Evolutionary conservation across 2,329 filamentous ascomycete species (phyloP).

Genomic region (Fusarium domesticum): DNA sequence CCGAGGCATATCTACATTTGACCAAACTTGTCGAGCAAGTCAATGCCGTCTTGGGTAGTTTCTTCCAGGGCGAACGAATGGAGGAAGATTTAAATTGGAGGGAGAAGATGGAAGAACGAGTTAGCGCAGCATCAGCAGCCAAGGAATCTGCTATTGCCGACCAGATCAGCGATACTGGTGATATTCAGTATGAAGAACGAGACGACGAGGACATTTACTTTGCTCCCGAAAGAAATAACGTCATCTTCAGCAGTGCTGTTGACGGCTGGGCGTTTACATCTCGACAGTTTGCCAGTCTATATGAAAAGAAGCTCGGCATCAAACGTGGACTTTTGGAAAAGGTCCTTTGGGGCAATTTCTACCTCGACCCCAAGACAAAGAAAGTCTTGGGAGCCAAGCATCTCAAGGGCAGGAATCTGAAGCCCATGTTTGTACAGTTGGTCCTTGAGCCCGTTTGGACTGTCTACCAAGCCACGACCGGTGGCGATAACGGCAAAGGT

Average conservation of each 20-base stretch:
- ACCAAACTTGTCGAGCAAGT: constrained; percentile 91
- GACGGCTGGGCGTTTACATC: constrained; percentile 99
- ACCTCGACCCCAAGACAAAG: constrained; percentile 95
- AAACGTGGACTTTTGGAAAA: constrained; percentile 86
- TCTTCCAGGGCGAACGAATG: constrained; percentile 98
- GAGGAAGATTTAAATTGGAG: constrained; percentile 97
- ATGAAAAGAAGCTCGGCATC: constrained; percentile 96
- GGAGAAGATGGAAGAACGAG: constrained; percentile 83
- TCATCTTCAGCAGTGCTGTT: constrained; percentile 96
- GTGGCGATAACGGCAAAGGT: constrained; percentile 77
- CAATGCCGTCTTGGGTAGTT: constrained; percentile 94
- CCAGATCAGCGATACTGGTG: constrained; percentile 53
- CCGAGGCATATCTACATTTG: constrained; percentile 84
- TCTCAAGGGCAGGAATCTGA: constrained; percentile 84
- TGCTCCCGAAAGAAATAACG: constrained; percentile 96
- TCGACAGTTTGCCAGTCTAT: constrained; percentile 86
- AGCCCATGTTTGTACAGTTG: constrained; percentile 96
- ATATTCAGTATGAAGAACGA: constrained; percentile 76
- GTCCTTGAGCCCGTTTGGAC: constrained; percentile 96
- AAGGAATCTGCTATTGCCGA: constrained; percentile 51
- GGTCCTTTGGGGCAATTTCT: constrained; percentile 95
- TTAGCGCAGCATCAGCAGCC: constrained; percentile 66
- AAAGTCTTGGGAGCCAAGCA: constrained; percentile 88
- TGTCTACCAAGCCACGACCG: constrained; percentile 85
- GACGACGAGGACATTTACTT: constrained; percentile 98